Evolutionary conservation across 1,284 basidiomycete genomes (phyloP), one percentile per base, ranked within the genome.

Genomic region (Cerrena zonata): DNA sequence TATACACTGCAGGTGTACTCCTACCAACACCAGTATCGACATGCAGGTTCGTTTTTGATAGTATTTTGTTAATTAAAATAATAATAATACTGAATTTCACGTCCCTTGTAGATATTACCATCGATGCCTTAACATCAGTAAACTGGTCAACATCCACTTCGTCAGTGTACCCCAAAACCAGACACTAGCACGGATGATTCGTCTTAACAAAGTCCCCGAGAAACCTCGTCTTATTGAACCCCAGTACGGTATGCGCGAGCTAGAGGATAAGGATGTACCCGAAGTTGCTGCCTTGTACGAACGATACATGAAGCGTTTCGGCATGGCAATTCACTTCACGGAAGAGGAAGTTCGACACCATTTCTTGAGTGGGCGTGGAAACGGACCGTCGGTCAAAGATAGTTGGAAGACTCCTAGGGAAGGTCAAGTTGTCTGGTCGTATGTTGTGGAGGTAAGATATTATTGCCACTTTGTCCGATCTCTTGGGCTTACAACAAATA

Each of bases 371-470:
- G 95, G 96, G 1, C 74, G 76, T 30, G 95, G 95, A 0, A 71
- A 68, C 12, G 85, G 87, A 3, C 76, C 61, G 65, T 50, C 57
- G 1, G 51, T 51, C 13, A 48, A 54, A 38, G 57, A 63, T 36
- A 65, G 60, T 51, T 67, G 64, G 64, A 77, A 61, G 67, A 68
- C 75, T 2, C 72, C 82, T 56, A 75, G 89, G 53, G 72, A 79
- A 19, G 83, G 77, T 15, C 95, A 98, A 66, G 95, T 99, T 36
- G 86, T 91, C 1, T 99, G 95, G 95, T 79, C 90, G 2, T 99
- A 96, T 63, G 95, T 99, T 27, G 89, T 97, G 36, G 94, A 98
- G 78, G 93, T 92, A 60, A 55, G 74, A 23, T 44, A 18, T 23
- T 18, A 23, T 19, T 27, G 2, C 27, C 44, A 22, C 22, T 50